Base-by-base conservation (phyloP, 257 asterid species). In the Ophiorrhiza pumila region DNA sequence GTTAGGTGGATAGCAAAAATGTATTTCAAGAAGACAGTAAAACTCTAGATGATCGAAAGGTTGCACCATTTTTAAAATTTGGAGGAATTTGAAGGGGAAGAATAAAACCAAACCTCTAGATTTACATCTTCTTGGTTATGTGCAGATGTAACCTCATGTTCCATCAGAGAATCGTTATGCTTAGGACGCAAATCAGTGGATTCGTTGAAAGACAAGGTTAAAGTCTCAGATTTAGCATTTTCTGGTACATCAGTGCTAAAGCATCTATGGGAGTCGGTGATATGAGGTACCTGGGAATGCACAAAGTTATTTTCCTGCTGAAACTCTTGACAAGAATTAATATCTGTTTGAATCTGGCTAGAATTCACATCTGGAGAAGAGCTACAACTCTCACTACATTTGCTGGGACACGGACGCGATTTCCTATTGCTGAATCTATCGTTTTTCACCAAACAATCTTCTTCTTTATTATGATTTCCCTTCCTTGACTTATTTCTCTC, bases 401-500 rank as follows among this genome's bases (percentile, higher is more conserved):
- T 59, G 59, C 76, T 76, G 50, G 74, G 84, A 71, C 78, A 37
- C 17, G 88, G 68, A 71, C 32, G 78, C 61, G 85, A 75, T 71
- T 80, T 83, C 79, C 79, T 87, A 79, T 77, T 60, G 80, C 85
- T 77, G 31, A 86, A 77, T 60, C 74, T 81, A 56, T 77, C 76
- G 58, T 81, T 83, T 73, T 75, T 85, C 31, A 69, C 72, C 9
- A 75, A 75, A 78, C 37, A 32, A 32, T 83, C 78, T 57, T 81
- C 90, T 71, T 61, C 79, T 47, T 68, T 71, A 79, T 78, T 66
- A 39, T 31, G 74, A 73, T 81, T 82, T 74, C 86, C 86, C 73
- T 78, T 85, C 71, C 71, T 85, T 71, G 65, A 78, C 79, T 82
- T 92, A 78, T 75, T 79, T 72, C 84, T 79, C 59, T 78, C 73